Conservation (phyloP, 2,329 filamentous ascomycete genomes). For the Aspergillus clavatus region DNA sequence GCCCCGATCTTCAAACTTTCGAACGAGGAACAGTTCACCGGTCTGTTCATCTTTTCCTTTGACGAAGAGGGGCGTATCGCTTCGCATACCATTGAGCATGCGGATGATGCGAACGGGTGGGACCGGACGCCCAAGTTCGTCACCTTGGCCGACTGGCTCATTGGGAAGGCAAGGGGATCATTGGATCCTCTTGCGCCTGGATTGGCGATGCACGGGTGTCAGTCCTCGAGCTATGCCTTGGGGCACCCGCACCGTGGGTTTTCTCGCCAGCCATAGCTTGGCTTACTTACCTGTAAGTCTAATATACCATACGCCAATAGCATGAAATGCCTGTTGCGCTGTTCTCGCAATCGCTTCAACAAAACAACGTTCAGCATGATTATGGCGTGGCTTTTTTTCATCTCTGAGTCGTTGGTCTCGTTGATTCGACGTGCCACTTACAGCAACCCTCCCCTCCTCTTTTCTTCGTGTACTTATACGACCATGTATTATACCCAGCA, state of each 20-base stretch:
- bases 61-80: slow-evolving; percentile 77
- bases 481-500: slow-evolving; percentile 12
- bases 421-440: neutral
- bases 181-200: slow-evolving; percentile 27
- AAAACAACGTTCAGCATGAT: too few relatives aligned
- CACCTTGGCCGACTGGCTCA: slow-evolving; percentile 87
- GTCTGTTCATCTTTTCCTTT: slow-evolving; percentile 93
- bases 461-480: slow-evolving; percentile 5
- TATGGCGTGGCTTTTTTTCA: too few relatives aligned
- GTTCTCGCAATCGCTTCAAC: too few relatives aligned
- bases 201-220: slow-evolving; percentile 25
- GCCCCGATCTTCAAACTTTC: slow-evolving; percentile 47
- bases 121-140: slow-evolving; percentile 83
- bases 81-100: slow-evolving; percentile 90
- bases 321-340: too few relatives aligned
- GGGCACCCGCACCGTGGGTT: neutral
- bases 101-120: slow-evolving; percentile 76
- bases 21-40: slow-evolving; percentile 73
- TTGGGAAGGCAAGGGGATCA: slow-evolving; percentile 66
- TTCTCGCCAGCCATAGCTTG: neutral
- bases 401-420: neutral
- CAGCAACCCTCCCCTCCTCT: slow-evolving; percentile 10
- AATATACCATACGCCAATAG: too few relatives aligned
- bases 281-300: too few relatives aligned
- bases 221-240: slow-evolving; percentile 2